Percentiles rank a stretch among this genome's conserved stretches.
Conservation (phyloP, 1,284 basidiomycete genomes). For the Apiotrichum laibachii region DNA sequence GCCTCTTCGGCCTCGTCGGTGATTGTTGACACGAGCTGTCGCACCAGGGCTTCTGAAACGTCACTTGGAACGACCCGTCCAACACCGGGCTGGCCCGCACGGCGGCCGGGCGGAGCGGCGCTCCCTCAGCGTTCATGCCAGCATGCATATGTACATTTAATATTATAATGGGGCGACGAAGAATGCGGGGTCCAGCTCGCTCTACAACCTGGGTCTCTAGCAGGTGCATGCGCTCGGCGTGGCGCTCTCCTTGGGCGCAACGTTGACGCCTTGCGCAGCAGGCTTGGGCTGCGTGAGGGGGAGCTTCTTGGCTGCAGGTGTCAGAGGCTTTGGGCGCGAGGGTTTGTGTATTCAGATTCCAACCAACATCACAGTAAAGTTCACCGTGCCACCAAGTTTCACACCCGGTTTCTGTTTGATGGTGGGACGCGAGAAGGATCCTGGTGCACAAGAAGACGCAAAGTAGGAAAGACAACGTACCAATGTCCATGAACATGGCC, state of each 20-base stretch:
- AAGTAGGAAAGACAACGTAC: slow-evolving; percentile 29
- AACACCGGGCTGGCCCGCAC: too few relatives aligned
- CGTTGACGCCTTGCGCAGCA: slow-evolving; percentile 36
- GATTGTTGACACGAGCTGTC: too few relatives aligned
- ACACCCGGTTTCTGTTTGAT: too few relatives aligned
- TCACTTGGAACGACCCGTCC: too few relatives aligned
- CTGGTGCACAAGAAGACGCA: not conserved
- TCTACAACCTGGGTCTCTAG: slow-evolving; percentile 4
- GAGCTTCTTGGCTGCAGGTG: slow-evolving; percentile 40
- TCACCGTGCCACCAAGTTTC: too few relatives aligned
- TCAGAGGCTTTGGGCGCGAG: slow-evolving; percentile 7
- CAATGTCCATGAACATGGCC: slow-evolving; percentile 81
- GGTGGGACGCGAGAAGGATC: not conserved
- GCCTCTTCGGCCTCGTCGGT: too few relatives aligned
- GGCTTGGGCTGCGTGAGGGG: slow-evolving; percentile 36
- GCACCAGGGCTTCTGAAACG: too few relatives aligned
- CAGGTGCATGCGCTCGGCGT: slow-evolving; percentile 21
- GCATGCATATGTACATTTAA: slow-evolving; percentile 1
- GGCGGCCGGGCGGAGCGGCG: too few relatives aligned
- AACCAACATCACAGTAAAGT: too few relatives aligned
- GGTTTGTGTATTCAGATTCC: not conserved
- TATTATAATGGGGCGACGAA: not conserved
- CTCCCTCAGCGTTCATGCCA: too few relatives aligned
- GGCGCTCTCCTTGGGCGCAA: slow-evolving; percentile 20
- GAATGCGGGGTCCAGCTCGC: not conserved